Percentiles rank a stretch among this genome's conserved stretches.
These are phyloP conservation scores for Mariannaea sp. DNA, from an alignment of 2,329 filamentous ascomycete genomes.

Conservation along the genomic window DNA sequence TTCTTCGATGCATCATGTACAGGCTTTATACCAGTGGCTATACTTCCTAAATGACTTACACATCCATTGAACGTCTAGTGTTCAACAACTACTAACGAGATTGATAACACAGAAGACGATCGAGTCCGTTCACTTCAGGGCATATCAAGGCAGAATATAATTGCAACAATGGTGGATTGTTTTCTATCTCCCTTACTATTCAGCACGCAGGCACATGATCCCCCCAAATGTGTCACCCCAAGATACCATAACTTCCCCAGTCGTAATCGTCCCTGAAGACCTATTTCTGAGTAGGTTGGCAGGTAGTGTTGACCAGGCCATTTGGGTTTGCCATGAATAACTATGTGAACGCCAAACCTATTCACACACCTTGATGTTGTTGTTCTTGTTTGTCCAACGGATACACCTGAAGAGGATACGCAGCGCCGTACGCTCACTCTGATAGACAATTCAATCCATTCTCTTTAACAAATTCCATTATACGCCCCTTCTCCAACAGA, in stretches of 20 bases:
- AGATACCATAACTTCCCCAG: background rate
- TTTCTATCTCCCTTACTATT: background rate
- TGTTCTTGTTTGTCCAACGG: conserved; percentile 18
- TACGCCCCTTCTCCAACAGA: background rate
- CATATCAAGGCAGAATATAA: too few relatives aligned
- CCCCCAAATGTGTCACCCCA: background rate
- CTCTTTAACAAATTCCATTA: conserved; percentile 9
- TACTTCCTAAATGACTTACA: too few relatives aligned
- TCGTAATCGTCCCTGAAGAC: too few relatives aligned
- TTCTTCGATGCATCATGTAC: too few relatives aligned
- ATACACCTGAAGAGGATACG: conserved; percentile 11
- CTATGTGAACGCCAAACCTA: conserved; percentile 11
- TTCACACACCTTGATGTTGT: conserved; percentile 18
- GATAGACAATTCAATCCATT: conserved; percentile 8
- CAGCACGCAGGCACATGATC: background rate
- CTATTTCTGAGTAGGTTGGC: too few relatives aligned
- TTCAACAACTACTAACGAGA: too few relatives aligned
- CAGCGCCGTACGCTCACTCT: background rate
- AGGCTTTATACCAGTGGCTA: too few relatives aligned
- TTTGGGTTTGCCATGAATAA: background rate
- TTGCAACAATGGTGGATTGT: background rate
- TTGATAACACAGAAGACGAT: too few relatives aligned
- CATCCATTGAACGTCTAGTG: too few relatives aligned
- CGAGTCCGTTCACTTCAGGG: too few relatives aligned
- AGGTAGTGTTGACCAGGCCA: background rate